A percentile compares a stretch with the other conserved stretches of the same genome.
Evolutionary conservation across 148 eudicot genomes (phyloP).

Genomic region (Nyssa sinensis): DNA sequence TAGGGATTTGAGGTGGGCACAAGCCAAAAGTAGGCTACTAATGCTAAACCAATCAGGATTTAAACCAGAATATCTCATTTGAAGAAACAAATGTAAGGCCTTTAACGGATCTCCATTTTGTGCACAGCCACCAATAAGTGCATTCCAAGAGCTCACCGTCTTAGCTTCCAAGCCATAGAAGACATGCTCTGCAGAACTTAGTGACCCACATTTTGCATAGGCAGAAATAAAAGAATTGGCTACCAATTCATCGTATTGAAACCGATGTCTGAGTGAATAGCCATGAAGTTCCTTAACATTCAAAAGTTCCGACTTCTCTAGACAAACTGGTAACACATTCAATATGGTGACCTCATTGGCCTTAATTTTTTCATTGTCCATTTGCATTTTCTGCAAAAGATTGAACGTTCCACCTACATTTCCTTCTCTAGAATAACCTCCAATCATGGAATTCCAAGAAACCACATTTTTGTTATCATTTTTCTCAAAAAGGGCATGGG

Average conservation of each 20-base stretch:
- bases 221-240: constrained; percentile 51
- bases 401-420: constrained; percentile 27
- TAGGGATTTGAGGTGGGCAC: constrained; percentile 33
- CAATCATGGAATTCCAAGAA: constrained; percentile 66
- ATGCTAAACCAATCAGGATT: constrained; percentile 49
- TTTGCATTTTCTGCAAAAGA: constrained; percentile 46
- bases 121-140: constrained; percentile 49
- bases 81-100: constrained; percentile 37
- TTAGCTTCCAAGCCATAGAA: constrained; percentile 33
- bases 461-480: constrained; percentile 41
- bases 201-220: constrained; percentile 57
- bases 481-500: constrained; percentile 40
- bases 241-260: constrained; percentile 40
- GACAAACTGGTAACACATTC: constrained; percentile 53
- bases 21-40: constrained; percentile 49
- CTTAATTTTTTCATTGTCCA: constrained; percentile 14
- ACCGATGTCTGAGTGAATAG: constrained; percentile 46
- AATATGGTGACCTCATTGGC: constrained; percentile 50
- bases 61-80: constrained; percentile 43
- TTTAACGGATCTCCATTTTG: constrained; percentile 52
- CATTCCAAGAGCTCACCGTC: constrained; percentile 62
- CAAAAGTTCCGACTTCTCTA: constrained; percentile 26
- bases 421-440: constrained; percentile 45
- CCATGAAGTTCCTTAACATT: constrained; percentile 66
- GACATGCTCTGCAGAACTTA: constrained; percentile 34